Conservation (phyloP, 2,329 filamentous ascomycete genomes). For the Aspergillus costaricaensis region DNA sequence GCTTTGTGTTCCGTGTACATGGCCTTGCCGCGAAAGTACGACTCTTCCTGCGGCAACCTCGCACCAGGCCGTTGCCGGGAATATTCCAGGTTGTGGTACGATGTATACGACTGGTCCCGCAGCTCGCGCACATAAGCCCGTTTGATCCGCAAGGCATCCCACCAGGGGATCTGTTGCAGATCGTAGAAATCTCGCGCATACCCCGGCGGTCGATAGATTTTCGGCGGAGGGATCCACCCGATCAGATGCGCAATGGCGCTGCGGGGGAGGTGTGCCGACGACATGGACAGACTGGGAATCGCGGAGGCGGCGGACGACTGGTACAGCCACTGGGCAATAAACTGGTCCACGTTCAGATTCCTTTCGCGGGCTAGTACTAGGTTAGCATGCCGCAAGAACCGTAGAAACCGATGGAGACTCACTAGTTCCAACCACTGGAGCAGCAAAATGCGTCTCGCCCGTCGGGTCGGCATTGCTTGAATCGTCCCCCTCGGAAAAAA, state of each 20-base stretch:
- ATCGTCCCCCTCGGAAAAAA: constrained; percentile 21
- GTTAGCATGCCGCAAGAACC: constrained; percentile 7
- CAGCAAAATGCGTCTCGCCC: constrained; percentile 22
- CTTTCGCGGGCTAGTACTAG: constrained; percentile 37
- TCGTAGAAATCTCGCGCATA: constrained; percentile 36
- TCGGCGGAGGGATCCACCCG: constrained; percentile 37
- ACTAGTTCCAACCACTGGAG: constrained; percentile 33
- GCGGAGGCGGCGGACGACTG: constrained; percentile 25
- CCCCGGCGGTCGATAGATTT: constrained; percentile 33
- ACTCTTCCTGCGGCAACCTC: constrained; percentile 43
- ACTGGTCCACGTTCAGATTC: constrained; percentile 46
- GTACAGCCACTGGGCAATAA: constrained; percentile 45
- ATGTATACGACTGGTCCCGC: constrained; percentile 45
- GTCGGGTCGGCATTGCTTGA: constrained; percentile 14
- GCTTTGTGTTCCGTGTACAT: constrained; percentile 54
- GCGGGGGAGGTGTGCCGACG: constrained; percentile 24
- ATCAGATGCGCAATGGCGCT: constrained; percentile 36
- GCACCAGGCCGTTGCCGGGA: constrained; percentile 26
- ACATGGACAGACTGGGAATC: constrained; percentile 23
- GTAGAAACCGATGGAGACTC: constrained; percentile 11
- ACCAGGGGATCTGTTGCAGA: constrained; percentile 47
- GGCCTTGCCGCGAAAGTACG: constrained; percentile 51
- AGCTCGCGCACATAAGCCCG: constrained; percentile 40
- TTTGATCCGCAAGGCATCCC: constrained; percentile 37
- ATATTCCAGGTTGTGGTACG: constrained; percentile 43